Percentiles rank a stretch among this genome's conserved stretches.
These are phyloP conservation scores for Gaeumannomyces sp. DNA, from an alignment of 2,329 filamentous ascomycete species.

Conservation along the genomic window DNA sequence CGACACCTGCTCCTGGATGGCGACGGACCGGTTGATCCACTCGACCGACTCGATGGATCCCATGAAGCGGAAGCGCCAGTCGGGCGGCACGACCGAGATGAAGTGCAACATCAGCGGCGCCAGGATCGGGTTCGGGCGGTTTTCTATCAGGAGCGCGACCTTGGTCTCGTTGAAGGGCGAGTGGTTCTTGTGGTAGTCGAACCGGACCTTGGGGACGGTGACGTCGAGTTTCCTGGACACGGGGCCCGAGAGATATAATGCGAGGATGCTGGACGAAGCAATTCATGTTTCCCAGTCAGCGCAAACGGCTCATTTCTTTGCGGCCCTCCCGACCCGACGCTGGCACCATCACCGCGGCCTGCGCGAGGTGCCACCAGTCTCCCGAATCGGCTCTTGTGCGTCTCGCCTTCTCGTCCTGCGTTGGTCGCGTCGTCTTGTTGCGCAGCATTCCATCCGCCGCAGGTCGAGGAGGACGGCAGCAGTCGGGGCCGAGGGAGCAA, in stretches of 20 bases:
- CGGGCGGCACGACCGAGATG: slow-evolving; percentile 48
- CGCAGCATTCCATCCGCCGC: background rate
- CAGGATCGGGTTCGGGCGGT: slow-evolving; percentile 41
- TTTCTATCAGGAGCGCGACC: slow-evolving; percentile 50
- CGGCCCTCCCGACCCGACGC: background rate
- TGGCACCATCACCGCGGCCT: background rate
- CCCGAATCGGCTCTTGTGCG: background rate
- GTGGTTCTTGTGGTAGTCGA: slow-evolving; percentile 27
- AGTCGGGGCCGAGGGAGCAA: background rate
- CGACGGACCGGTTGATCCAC: slow-evolving; percentile 36
- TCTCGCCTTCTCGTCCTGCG: background rate
- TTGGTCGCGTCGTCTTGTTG: background rate
- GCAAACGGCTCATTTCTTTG: background rate
- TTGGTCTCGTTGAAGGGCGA: slow-evolving; percentile 42
- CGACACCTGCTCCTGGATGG: slow-evolving; percentile 37
- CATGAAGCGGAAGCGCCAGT: slow-evolving; percentile 54
- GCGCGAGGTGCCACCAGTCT: background rate
- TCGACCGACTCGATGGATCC: slow-evolving; percentile 40
- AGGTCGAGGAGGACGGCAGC: background rate
- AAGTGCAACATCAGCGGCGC: slow-evolving; percentile 50
- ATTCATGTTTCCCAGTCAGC: background rate
- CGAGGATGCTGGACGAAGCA: slow-evolving; percentile 11
- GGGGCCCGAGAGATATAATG: slow-evolving; percentile 18
- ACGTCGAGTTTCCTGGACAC: slow-evolving; percentile 16
- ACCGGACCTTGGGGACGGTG: slow-evolving; percentile 22